Conservation (phyloP, 495 filamentous ascomycete species). For the Podospora conica region DNA sequence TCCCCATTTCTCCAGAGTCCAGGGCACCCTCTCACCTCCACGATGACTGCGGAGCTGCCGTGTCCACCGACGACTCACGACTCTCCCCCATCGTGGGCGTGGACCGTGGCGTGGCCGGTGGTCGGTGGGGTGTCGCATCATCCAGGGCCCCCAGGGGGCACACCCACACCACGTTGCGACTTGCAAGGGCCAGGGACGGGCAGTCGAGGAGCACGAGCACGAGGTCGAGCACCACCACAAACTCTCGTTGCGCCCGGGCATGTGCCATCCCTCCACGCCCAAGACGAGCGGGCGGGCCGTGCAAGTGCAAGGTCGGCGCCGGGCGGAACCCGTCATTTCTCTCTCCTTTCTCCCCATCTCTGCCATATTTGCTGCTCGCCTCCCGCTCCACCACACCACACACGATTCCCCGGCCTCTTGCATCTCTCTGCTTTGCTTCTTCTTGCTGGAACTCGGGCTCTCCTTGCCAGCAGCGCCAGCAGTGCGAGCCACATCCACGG, state of each 20-base stretch:
- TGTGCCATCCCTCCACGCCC: no score
- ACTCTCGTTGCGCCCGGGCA: neutral
- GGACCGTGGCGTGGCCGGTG: neutral
- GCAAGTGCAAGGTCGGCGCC: no score
- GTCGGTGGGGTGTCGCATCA: neutral
- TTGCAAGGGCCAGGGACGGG: neutral
- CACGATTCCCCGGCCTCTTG: neutral
- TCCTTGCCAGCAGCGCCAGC: slow-evolving; percentile 11
- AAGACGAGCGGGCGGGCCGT: neutral
- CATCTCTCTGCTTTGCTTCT: slow-evolving; percentile 7
- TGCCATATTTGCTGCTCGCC: slow-evolving; percentile 3
- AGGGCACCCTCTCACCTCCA: no score
- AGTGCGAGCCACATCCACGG: slow-evolving; percentile 19
- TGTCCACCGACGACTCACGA: no score
- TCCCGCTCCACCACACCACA: neutral
- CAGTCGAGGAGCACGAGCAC: neutral
- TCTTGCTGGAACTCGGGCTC: neutral
- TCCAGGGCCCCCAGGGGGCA: neutral
- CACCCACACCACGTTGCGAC: neutral
- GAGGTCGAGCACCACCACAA: neutral
- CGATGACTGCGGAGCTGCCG: no score
- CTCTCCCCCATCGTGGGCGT: neutral
- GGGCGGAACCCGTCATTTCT: neutral
- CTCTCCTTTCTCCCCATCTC: neutral
- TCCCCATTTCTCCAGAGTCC: neutral